phyloP scores from a whole-genome alignment of 2,329 filamentous ascomycete species.

The Stemphylium lycopersici region DNA sequence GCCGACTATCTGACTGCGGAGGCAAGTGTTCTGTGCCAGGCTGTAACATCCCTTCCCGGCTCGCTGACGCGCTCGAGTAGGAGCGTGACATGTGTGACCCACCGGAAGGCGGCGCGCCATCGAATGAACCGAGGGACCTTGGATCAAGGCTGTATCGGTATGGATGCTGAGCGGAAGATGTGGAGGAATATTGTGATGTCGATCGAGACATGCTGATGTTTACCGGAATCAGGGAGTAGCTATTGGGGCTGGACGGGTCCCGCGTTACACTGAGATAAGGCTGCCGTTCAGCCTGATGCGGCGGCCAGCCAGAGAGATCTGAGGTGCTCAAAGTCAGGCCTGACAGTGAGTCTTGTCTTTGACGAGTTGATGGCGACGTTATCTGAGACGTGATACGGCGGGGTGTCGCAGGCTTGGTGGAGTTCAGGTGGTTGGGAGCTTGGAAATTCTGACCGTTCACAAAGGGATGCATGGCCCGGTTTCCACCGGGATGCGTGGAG shows the following conservation, averaged over 20 bases:
- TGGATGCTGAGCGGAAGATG: constrained; percentile 8
- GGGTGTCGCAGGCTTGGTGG: constrained; percentile 8
- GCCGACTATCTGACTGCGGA: not conserved
- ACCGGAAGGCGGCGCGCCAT: not conserved
- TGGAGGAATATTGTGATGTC: constrained; percentile 17
- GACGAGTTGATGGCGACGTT: constrained; percentile 11
- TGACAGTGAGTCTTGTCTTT: constrained; percentile 21
- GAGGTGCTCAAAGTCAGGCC: constrained; percentile 14
- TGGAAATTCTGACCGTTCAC: constrained; percentile 1
- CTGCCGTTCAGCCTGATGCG: constrained; percentile 26
- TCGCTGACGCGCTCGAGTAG: constrained; percentile 8
- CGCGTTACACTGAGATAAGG: constrained; percentile 16
- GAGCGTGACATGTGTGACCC: constrained; percentile 13
- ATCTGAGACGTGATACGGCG: constrained; percentile 14
- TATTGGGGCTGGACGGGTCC: constrained; percentile 3
- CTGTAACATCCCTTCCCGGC: not conserved
- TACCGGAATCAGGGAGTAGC: constrained; percentile 9
- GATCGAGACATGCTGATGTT: constrained; percentile 16
- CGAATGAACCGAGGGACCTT: constrained; percentile 1
- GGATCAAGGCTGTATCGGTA: not conserved
- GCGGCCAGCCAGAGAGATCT: constrained; percentile 1
- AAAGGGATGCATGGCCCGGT: constrained; percentile 6
- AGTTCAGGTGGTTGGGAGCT: constrained; percentile 2
- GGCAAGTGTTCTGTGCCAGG: not conserved
- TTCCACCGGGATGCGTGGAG: constrained; percentile 2